phyloP scores from a whole-genome alignment of 768 basidiomycete genomes.

The Termitomyces sp. region DNA sequence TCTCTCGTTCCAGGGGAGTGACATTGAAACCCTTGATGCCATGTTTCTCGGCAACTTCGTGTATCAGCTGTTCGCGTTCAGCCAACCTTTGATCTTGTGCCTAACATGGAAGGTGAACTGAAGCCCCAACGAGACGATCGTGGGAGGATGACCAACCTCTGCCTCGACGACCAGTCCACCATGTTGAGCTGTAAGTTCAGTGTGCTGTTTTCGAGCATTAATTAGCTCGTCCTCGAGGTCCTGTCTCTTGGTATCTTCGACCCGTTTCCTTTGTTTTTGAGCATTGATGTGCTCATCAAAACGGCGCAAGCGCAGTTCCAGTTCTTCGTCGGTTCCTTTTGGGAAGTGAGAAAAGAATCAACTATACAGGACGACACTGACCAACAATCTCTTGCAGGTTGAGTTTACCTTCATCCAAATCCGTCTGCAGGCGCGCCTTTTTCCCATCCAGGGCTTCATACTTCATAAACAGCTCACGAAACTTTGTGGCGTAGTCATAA shows the following conservation, averaged over 20 bases:
- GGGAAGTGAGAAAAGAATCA: not conserved
- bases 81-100: conserved; percentile 64
- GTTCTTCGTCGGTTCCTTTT: conserved; percentile 68
- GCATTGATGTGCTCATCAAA: conserved; percentile 52
- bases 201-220: conserved; percentile 44
- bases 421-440: conserved; percentile 53
- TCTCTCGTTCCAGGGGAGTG: conserved; percentile 61
- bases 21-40: conserved; percentile 71
- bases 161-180: conserved; percentile 71
- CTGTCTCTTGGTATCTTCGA: conserved; percentile 46
- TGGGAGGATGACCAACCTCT: conserved; percentile 37
- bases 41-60: conserved; percentile 59
- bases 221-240: conserved; percentile 58
- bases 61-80: conserved; percentile 71
- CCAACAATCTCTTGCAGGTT: conserved; percentile 66
- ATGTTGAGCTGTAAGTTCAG: conserved; percentile 50
- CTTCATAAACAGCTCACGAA: conserved; percentile 77
- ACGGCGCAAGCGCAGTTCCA: conserved; percentile 49
- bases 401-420: conserved; percentile 56
- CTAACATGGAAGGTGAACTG: conserved; percentile 28
- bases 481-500: conserved; percentile 77
- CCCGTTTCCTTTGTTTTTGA: conserved; percentile 42
- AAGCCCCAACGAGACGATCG: not conserved
- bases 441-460: conserved; percentile 58
- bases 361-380: conserved; percentile 20